Base-by-base conservation (phyloP, 2,329 filamentous ascomycete species). In the Lachnellula arida region DNA sequence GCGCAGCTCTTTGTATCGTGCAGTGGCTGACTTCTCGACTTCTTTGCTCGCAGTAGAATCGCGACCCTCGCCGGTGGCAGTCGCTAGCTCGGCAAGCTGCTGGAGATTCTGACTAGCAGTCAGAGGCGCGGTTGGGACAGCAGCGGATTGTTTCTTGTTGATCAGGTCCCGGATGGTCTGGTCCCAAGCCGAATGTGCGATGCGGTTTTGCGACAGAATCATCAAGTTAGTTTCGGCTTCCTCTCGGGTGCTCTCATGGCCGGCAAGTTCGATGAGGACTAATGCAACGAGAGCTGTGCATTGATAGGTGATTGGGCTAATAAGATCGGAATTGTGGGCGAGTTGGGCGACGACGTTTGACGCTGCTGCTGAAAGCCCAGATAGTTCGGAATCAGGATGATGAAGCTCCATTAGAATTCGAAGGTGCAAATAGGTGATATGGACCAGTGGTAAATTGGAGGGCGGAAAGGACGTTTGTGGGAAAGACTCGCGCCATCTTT, bases 391-490 rank as follows among this genome's bases (percentile, higher is more conserved):
- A 11, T 76, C 76, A 1, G 81, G 78, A 39, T 79, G 81, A 53
- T 85, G 74, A 2, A 88, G 76, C 51, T 84, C 82, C 9, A 82
- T 77, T 17, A 90, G 74, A 8, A 89, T 76, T 58, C 84, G 82
- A 61, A 82, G 78, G 68, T 89, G 85, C 81, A 87, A 88, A 71
- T 88, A 89, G 17, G 81, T 81, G 23, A 90, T 75, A 62, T 87
- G 82, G 2, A 89, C 75, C 34, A 86, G 67, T 3, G 81, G 81
- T 49, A 79, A 75, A 3, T 60, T 60, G n/a, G 75, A 72, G 0
- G 72, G 67, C 4, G 78, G 77, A 22, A 81, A 81, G 25, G 85
- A 73, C 44, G 78, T 76, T 12, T 75, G 72, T 3, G 86, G 84
- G 2, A 89, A 75, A 53, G 82, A 78, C 68, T 87, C 83, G 7